These are phyloP conservation scores for Cryphonectria parasitica DNA, from an alignment of 2,329 filamentous ascomycete species.

Conservation along the genomic window DNA sequence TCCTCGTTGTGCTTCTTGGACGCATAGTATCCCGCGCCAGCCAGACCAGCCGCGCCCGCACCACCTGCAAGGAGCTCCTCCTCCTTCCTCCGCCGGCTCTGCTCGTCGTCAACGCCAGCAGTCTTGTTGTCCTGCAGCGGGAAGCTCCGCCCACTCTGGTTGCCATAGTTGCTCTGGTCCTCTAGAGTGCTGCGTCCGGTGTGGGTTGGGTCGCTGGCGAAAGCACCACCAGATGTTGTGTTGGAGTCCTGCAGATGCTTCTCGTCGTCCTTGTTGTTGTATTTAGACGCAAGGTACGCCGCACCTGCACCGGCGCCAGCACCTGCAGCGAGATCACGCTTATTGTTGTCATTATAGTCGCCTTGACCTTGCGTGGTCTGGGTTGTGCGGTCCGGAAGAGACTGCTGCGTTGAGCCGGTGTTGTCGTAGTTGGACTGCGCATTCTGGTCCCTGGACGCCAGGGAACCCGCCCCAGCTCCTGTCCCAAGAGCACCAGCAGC, in stretches of 20 bases:
- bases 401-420: background rate
- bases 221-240: background rate
- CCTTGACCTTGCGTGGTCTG: background rate
- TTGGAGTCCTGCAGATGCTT: background rate
- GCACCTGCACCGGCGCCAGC: constrained; percentile 9
- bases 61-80: constrained; percentile 12
- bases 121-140: constrained; percentile 1
- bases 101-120: background rate
- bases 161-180: background rate
- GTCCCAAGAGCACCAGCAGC: constrained; percentile 13
- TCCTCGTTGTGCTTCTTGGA: constrained; percentile 7
- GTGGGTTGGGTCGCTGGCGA: background rate
- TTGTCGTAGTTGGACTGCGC: background rate
- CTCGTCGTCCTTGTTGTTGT: background rate
- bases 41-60: constrained; percentile 17
- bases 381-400: background rate
- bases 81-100: background rate
- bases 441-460: background rate
- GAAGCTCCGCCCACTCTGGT: background rate
- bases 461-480: constrained; percentile 6
- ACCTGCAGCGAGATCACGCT: background rate
- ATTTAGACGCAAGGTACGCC: constrained; percentile 12
- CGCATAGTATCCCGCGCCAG: constrained; percentile 18
- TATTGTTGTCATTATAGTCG: background rate
- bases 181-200: background rate